These are phyloP conservation scores for Myriosclerotinia curreyana DNA, from an alignment of 2,329 filamentous ascomycete species.

Conservation along the genomic window DNA sequence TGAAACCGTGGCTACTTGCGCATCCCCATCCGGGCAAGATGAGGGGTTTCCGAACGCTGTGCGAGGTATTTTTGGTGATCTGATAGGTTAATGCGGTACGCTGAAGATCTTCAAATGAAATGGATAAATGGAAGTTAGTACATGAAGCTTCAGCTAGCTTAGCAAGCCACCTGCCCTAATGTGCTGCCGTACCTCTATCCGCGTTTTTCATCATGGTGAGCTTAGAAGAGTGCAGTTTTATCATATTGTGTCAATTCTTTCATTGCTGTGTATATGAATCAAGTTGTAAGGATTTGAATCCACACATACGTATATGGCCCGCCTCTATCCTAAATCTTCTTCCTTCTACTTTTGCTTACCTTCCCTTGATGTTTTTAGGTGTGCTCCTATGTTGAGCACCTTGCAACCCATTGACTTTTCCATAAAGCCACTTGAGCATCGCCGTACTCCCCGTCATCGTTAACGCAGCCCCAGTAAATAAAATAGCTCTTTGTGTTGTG, in stretches of 20 bases:
- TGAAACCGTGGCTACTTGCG: not conserved
- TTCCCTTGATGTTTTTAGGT: constrained; percentile 16
- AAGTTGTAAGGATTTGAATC: not conserved
- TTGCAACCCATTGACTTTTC: constrained; percentile 59
- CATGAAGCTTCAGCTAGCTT: not conserved
- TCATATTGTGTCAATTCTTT: not conserved
- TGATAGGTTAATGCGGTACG: not conserved
- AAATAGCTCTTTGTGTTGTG: constrained; percentile 60
- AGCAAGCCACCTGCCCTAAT: not conserved
- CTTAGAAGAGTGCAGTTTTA: not conserved
- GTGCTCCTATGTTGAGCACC: constrained; percentile 39
- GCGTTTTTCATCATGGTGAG: not conserved
- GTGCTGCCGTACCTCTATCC: not conserved
- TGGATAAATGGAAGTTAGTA: not conserved
- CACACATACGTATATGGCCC: not conserved
- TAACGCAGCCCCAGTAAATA: constrained; percentile 68
- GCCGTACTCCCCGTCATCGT: constrained; percentile 71
- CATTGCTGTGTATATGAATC: not conserved
- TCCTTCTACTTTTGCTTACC: not conserved
- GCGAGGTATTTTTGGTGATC: not conserved
- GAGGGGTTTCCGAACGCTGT: not conserved
- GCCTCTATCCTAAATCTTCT: not conserved
- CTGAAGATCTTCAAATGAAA: not conserved
- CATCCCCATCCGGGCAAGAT: not conserved
- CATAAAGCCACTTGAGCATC: constrained; percentile 67